phyloP scores from a whole-genome alignment of 2,329 filamentous ascomycete species.

The Trichoderma endophyticum region DNA sequence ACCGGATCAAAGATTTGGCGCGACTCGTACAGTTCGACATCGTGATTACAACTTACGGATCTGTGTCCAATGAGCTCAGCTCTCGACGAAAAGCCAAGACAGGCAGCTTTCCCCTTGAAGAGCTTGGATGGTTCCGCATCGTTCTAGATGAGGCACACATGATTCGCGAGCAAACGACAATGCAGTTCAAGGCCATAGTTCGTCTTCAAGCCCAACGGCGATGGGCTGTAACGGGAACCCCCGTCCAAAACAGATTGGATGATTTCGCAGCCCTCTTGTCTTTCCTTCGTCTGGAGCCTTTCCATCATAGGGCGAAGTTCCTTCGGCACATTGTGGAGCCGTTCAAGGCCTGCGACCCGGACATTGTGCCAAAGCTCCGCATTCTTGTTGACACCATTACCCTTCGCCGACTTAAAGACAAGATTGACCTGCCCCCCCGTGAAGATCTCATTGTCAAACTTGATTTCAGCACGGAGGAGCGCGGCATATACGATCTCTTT shows the following conservation, averaged over 20 bases:
- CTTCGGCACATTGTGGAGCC: slow-evolving; percentile 75
- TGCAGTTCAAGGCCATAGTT: slow-evolving; percentile 82
- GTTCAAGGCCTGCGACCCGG: slow-evolving; percentile 82
- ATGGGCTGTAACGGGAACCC: slow-evolving; percentile 97
- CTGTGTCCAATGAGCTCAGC: slow-evolving; percentile 74
- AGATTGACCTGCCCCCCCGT: slow-evolving; percentile 75
- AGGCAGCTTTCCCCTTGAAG: slow-evolving; percentile 63
- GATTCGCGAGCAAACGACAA: slow-evolving; percentile 80
- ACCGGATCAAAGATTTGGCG: slow-evolving; percentile 65
- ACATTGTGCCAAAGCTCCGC: slow-evolving; percentile 79
- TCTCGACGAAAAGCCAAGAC: slow-evolving; percentile 59
- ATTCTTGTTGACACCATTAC: slow-evolving; percentile 94
- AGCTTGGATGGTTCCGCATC: slow-evolving; percentile 88
- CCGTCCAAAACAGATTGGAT: slow-evolving; percentile 88
- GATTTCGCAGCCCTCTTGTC: slow-evolving; percentile 84
- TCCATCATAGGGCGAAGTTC: slow-evolving; percentile 75
- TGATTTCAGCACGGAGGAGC: slow-evolving; percentile 72
- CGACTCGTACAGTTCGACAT: slow-evolving; percentile 73
- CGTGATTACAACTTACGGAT: slow-evolving; percentile 90
- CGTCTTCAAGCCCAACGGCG: slow-evolving; percentile 74
- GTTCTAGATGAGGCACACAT: slow-evolving; percentile 93
- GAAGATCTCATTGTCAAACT: slow-evolving; percentile 71
- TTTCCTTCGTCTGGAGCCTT: slow-evolving; percentile 81
- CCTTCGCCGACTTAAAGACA: slow-evolving; percentile 85
- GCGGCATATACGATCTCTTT: slow-evolving; percentile 78